Conservation (phyloP, 1,284 basidiomycete species). For the Testicularia cyperi region DNA sequence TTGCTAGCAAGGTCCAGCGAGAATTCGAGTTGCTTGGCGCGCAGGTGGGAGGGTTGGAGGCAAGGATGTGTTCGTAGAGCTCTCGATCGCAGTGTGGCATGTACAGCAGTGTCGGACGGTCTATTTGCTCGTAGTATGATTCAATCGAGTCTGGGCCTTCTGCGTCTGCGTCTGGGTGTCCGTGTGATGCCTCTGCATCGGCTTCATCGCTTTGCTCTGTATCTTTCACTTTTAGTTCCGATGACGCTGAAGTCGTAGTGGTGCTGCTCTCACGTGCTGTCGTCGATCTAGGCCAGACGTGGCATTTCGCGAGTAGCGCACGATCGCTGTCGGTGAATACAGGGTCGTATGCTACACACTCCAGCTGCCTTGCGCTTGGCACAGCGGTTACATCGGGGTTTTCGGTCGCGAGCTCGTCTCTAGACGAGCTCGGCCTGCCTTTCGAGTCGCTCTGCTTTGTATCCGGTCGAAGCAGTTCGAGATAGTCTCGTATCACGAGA, state of each 20-base stretch:
- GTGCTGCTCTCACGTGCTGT: too few relatives aligned
- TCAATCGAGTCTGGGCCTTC: too few relatives aligned
- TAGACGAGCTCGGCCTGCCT: too few relatives aligned
- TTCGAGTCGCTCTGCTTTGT: too few relatives aligned
- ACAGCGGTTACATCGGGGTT: too few relatives aligned
- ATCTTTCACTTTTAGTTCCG: too few relatives aligned
- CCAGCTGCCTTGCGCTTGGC: neutral
- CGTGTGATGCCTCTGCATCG: too few relatives aligned
- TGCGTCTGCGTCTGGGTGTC: too few relatives aligned
- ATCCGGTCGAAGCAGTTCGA: neutral
- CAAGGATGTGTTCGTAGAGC: constrained; percentile 19
- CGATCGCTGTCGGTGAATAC: constrained; percentile 8
- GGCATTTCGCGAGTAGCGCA: neutral
- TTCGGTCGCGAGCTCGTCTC: too few relatives aligned
- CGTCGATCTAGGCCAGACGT: too few relatives aligned
- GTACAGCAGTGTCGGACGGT: constrained; percentile 9
- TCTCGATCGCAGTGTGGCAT: constrained; percentile 35
- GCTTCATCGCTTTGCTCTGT: too few relatives aligned
- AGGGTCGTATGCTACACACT: constrained; percentile 25
- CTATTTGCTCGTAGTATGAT: neutral
- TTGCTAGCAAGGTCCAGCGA: constrained; percentile 7
- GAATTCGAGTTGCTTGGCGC: neutral
- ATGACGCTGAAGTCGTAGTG: too few relatives aligned
- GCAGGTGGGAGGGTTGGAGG: constrained; percentile 1
- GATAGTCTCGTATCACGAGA: constrained; percentile 3